Evolutionary conservation across 129 eudicot species (phyloP).

Genomic region (Artemisia annua): DNA sequence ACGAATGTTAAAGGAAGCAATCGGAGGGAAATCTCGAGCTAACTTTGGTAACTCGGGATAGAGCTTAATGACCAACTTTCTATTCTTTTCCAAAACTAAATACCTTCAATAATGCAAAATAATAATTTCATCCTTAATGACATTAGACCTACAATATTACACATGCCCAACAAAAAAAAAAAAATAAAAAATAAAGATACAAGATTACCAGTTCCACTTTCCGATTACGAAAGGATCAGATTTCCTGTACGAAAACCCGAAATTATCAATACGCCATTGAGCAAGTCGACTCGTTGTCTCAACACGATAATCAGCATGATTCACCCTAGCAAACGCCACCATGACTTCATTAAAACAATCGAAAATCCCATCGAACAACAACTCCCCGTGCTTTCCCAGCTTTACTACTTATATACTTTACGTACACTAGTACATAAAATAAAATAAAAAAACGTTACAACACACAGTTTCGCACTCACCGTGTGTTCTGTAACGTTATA

Average conservation of each 20-base stretch:
- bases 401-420: slow-evolving; percentile 32
- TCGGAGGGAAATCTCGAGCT: slow-evolving; percentile 65
- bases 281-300: slow-evolving; percentile 90
- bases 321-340: slow-evolving; percentile 68
- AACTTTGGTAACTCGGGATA: slow-evolving; percentile 77
- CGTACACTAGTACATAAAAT: no score
- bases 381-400: slow-evolving; percentile 94
- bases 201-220: slow-evolving; percentile 74
- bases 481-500: not conserved
- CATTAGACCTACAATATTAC: not conserved
- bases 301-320: slow-evolving; percentile 70
- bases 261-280: slow-evolving; percentile 81
- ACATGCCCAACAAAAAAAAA: not conserved
- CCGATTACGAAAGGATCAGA: slow-evolving; percentile 94
- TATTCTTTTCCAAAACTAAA: slow-evolving; percentile 75
- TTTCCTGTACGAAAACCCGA: slow-evolving; percentile 72
- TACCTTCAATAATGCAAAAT: slow-evolving; percentile 56
- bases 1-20: slow-evolving; percentile 84
- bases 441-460: not conserved
- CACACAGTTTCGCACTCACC: slow-evolving; percentile 25
- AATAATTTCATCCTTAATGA: not conserved
- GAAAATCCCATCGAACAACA: slow-evolving; percentile 62
- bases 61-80: slow-evolving; percentile 64
- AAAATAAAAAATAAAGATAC: not conserved
- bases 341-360: slow-evolving; percentile 83